A percentile compares a stretch with the other conserved stretches of the same genome.
Conservation (phyloP, 2,329 filamentous ascomycete species). For the Elsinoe arachidis region DNA sequence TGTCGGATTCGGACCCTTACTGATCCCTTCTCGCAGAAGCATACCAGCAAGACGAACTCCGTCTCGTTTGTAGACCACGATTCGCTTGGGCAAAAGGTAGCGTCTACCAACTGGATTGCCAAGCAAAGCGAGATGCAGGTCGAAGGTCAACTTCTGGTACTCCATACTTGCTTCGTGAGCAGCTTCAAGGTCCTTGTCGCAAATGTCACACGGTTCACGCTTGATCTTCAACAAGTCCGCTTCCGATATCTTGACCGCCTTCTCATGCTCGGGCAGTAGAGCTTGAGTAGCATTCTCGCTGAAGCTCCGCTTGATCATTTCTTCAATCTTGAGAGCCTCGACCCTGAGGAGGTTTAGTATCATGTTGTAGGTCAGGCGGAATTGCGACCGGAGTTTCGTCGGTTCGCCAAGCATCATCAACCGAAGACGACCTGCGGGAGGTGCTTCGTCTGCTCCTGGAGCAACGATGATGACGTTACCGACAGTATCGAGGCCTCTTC, state of each 20-base stretch:
- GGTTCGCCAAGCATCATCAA: conserved; percentile 96
- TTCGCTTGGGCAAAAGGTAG: conserved; percentile 64
- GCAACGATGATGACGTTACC: conserved; percentile 90
- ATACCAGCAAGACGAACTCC: conserved; percentile 76
- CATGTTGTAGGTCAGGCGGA: conserved; percentile 98
- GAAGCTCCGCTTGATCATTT: conserved; percentile 99
- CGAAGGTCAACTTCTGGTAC: conserved; percentile 67
- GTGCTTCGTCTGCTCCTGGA: conserved; percentile 74
- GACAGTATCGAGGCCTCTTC: conserved; percentile 83
- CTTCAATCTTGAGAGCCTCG: conserved; percentile 94
- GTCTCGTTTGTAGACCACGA: conserved; percentile 74
- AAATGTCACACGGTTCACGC: conserved; percentile 71
- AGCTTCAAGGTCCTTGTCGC: conserved; percentile 67
- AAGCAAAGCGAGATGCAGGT: conserved; percentile 68
- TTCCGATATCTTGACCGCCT: conserved; percentile 84
- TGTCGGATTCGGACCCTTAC: conserved; percentile 56
- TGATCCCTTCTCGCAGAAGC: conserved; percentile 66
- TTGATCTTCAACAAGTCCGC: conserved; percentile 86
- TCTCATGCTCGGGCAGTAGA: conserved; percentile 87
- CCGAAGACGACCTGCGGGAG: conserved; percentile 70
- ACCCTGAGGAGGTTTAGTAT: conserved; percentile 91
- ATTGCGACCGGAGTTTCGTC: conserved; percentile 90
- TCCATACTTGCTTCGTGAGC: conserved; percentile 78
- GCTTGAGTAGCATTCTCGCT: conserved; percentile 97
- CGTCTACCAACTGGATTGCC: conserved; percentile 74